Conservation (phyloP, 2,329 filamentous ascomycete genomes). For the Aureobasidium melanogenum region DNA sequence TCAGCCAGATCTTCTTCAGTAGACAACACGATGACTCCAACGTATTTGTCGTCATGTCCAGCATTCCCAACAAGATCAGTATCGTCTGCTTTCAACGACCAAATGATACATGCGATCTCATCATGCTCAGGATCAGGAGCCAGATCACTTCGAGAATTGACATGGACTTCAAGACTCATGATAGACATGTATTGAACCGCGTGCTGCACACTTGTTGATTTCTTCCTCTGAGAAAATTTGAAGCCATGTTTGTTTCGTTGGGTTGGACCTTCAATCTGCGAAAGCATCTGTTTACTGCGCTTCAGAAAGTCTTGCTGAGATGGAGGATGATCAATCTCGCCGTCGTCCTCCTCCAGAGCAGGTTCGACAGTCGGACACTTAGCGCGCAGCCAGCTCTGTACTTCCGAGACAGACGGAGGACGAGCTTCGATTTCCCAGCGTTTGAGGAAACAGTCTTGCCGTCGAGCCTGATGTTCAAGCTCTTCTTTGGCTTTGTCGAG, state of each 20-base stretch:
- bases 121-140: conserved; percentile 87
- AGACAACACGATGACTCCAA: conserved; percentile 62
- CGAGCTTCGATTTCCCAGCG: conserved; percentile 68
- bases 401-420: conserved; percentile 63
- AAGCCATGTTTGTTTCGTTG: conserved; percentile 74
- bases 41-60: conserved; percentile 39
- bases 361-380: conserved; percentile 15
- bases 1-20: conserved; percentile 44
- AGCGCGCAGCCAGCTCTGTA: conserved; percentile 57
- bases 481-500: conserved; percentile 46
- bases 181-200: conserved; percentile 92
- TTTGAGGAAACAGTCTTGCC: conserved; percentile 51
- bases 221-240: conserved; percentile 72
- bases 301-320: conserved; percentile 19
- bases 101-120: conserved; percentile 80
- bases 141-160: conserved; percentile 73
- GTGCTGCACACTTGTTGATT: conserved; percentile 67
- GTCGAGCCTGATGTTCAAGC: conserved; percentile 42
- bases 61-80: conserved; percentile 44
- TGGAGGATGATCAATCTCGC: conserved; percentile 24
- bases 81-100: conserved; percentile 75
- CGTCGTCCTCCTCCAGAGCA: conserved; percentile 13
- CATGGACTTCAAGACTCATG: conserved; percentile 88
- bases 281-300: conserved; percentile 43
- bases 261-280: conserved; percentile 83